Base-by-base conservation (phyloP, 495 filamentous ascomycete species). In the Xylaria venustula region DNA sequence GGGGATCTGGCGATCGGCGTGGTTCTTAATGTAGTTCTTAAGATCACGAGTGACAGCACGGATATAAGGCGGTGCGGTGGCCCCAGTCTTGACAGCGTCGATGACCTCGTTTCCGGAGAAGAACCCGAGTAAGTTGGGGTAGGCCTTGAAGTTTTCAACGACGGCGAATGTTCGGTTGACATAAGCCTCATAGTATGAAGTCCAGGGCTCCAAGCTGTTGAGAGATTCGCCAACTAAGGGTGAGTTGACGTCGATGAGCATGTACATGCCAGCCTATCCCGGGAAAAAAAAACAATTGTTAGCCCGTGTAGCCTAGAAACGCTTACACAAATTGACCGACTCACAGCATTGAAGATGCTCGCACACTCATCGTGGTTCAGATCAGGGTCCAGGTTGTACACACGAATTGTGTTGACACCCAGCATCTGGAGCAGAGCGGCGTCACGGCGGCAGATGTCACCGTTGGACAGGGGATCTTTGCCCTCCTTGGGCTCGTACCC, bases 91-190 rank as follows among this genome's bases (percentile, higher is more conserved):
- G 9, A 79, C 75, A 70, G 90, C 81, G 64, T 95, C 90, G 72
- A 97, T 93, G 53, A 96, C 89, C 76, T 98, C 93, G 75, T 98
- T 98, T 48, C 90, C 93, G 37, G 90, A 84, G 73, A 97, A 95
- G 83, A 96, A 97, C 50, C 83, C 89, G n/a, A 96, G 79, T 2
- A 87, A 86, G 76, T 98, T 98, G 61, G 91, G 90, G 74, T 90
- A 98, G 73, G 83, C 82, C 79, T 93, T 93, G 87, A 98, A 98
- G 30, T 89, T 90, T 79, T 98, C 93, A 26, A 97, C 90, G 41
- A 98, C 82, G 67, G 86, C 87, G 73, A 96, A 97, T 60, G 91
- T 90, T 67, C 92, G 87, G 65, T 86, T 83, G 61, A 95, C 83
- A 73, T 98, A 98, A 32, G 69, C 75, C 40, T 77, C 75, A 67